A percentile compares a stretch with the other conserved stretches of the same genome.
Evolutionary conservation across 2,329 filamentous ascomycete genomes (phyloP).

Genomic region (Colletotrichum coccodes): DNA sequence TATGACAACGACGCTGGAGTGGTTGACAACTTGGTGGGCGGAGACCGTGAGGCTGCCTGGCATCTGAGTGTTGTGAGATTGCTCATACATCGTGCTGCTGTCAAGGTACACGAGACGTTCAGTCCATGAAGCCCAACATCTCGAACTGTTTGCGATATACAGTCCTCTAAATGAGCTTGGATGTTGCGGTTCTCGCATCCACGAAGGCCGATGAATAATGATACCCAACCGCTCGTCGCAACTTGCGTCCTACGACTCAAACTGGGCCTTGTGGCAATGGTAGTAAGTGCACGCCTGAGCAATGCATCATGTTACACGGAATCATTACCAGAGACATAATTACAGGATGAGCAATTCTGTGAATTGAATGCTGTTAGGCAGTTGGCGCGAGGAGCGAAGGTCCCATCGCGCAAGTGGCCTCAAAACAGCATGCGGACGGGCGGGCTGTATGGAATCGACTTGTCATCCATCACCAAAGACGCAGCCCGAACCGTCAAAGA

Average conservation of each 20-base stretch:
- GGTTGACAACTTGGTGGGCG: not conserved
- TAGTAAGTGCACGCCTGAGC: too few species aligned
- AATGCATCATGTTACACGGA: not conserved
- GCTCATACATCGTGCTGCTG: too few species aligned
- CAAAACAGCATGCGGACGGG: not conserved
- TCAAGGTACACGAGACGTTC: too few species aligned
- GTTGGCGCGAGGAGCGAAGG: not conserved
- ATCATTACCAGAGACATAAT: not conserved
- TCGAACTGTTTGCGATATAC: too few species aligned
- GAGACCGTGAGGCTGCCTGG: not conserved
- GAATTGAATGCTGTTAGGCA: not conserved
- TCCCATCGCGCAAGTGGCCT: not conserved
- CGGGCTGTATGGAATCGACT: not conserved
- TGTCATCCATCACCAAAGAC: not conserved
- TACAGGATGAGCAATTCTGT: not conserved
- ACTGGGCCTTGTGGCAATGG: too few species aligned
- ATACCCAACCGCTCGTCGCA: too few species aligned
- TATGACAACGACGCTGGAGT: not conserved
- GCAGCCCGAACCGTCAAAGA: not conserved
- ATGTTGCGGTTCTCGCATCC: too few species aligned
- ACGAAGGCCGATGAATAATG: too few species aligned
- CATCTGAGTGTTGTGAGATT: too few species aligned
- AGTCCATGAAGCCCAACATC: too few species aligned
- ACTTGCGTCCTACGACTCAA: too few species aligned
- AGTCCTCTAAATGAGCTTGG: too few species aligned